Evolutionary conservation across 2,329 filamentous ascomycete species (phyloP), one percentile per base, ranked within the genome.

Genomic region (Epichloe baconii): DNA sequence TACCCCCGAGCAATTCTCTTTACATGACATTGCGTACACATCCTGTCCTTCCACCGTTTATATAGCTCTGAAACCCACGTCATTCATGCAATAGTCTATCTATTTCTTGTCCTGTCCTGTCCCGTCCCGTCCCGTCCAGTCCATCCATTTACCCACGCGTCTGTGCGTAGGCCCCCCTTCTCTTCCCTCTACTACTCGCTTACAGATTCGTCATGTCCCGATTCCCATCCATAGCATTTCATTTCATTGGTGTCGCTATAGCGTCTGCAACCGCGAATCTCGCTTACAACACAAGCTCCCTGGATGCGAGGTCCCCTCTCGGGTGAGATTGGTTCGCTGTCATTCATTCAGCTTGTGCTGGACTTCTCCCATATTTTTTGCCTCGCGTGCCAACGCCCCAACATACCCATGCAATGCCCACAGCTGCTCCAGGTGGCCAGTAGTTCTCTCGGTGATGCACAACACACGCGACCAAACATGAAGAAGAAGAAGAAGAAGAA

Each of bases 41-140:
- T 38, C 36, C 4, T 38, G 36, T 38, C 14, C 36, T 14, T n/a
- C 36, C 14, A 7, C 12, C 36, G 15, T 38, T 2, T 37, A 38
- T n/a, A n/a, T n/a, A 14, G 36, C 36, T 38, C 12, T 38, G 36
- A 42, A 42, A 42, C 36, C 36, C 40, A 44, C 26, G 36, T 52
- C 47, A 49, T 44, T 50, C 26, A 49, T 54, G 55, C 55, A 55
- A 52, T 21, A 54, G 53, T 59, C 56, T 58, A 58, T 57, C 56
- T 57, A 58, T 58, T 48, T 31, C 41, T 17, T 49, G 38, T 37
- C 37, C 31, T 17, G 15, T 48, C 45, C 19, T 5, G 15, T 31
- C 21, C 26, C 17, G 14, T 50, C 44, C 35, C 23, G 23, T 36
- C 31, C 48, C 17, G 17, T 42, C n/a, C n/a, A n/a, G n/a, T n/a